phyloP scores from a whole-genome alignment of 2,329 filamentous ascomycete species.

The Ophiostoma australiae region DNA sequence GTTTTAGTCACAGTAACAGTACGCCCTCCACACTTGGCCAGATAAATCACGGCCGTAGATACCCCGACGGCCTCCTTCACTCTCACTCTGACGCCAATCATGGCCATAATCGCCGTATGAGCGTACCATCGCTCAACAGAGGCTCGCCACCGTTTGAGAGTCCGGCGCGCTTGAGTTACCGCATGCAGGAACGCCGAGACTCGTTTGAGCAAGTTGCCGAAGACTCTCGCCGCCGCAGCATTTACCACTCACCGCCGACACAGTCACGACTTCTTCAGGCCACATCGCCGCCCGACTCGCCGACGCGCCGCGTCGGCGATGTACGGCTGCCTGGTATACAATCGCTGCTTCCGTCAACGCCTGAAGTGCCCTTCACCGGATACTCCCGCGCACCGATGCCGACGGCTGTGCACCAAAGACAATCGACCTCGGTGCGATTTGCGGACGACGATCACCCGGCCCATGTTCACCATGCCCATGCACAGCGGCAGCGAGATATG shows the following conservation, averaged over 20 bases:
- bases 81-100: not conserved
- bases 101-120: slow-evolving; percentile 5
- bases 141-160: not conserved
- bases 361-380: not conserved
- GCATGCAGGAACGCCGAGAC: slow-evolving; percentile 9
- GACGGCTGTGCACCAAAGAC: not conserved
- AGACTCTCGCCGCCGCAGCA: not conserved
- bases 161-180: not conserved
- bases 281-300: slow-evolving; percentile 10
- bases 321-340: not conserved
- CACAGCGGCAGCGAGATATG: slow-evolving; percentile 2
- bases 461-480: not conserved
- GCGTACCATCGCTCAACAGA: not conserved
- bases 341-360: not conserved
- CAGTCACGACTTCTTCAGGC: not conserved
- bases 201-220: slow-evolving; percentile 8
- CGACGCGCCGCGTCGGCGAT: not conserved
- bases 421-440: not conserved
- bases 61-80: not conserved
- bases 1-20: slow-evolving; percentile 6
- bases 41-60: slow-evolving; percentile 3
- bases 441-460: slow-evolving; percentile 2
- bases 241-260: not conserved
- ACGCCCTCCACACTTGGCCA: not conserved
- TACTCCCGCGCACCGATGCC: slow-evolving; percentile 7